Percentiles rank a stretch among this genome's conserved stretches.
phyloP scores from a whole-genome alignment of 202 grass and related monocot species.

The Cymbopogon flexuosus region DNA sequence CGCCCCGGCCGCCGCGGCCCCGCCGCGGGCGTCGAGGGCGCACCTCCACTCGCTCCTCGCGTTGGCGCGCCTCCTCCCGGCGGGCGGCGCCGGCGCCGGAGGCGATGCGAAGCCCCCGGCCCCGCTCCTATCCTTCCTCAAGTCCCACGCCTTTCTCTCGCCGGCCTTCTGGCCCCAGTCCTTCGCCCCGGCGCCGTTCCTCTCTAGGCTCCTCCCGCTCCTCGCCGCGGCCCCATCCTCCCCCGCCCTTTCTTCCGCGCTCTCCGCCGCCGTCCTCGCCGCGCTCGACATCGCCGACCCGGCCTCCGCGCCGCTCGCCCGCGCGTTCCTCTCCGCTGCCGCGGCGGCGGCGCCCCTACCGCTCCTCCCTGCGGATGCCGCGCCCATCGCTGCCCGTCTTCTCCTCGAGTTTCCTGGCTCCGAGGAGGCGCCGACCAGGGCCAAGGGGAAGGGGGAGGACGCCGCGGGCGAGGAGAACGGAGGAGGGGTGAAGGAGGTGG shows the following conservation, averaged over 20 bases:
- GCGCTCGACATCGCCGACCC: slow-evolving; percentile 42
- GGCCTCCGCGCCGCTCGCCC: slow-evolving; percentile 43
- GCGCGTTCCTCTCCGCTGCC: slow-evolving; percentile 57
- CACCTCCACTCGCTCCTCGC: slow-evolving; percentile 88
- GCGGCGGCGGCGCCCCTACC: slow-evolving; percentile 38
- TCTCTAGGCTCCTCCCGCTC: slow-evolving; percentile 52
- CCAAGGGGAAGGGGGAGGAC: slow-evolving; percentile 75
- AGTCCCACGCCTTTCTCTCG: slow-evolving; percentile 59
- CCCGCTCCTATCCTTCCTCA: slow-evolving; percentile 52
- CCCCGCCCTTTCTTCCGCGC: slow-evolving; percentile 49
- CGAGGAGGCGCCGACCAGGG: slow-evolving; percentile 38
- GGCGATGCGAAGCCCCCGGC: slow-evolving; percentile 27
- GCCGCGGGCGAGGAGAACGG: slow-evolving; percentile 40
- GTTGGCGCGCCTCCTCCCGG: slow-evolving; percentile 74
- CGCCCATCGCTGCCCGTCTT: slow-evolving; percentile 52
- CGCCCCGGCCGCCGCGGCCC: background rate
- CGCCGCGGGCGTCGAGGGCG: slow-evolving; percentile 45
- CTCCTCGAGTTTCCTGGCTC: slow-evolving; percentile 56
- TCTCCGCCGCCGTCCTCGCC: slow-evolving; percentile 48
- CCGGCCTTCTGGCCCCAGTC: slow-evolving; percentile 72
- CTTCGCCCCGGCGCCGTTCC: slow-evolving; percentile 45
- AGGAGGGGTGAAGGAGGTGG: slow-evolving; percentile 53
- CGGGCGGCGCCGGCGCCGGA: slow-evolving; percentile 15
- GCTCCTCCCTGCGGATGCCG: slow-evolving; percentile 50
- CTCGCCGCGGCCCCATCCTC: slow-evolving; percentile 43